phyloP scores from a whole-genome alignment of 1,284 basidiomycete genomes.

The Xerocomus minutiporus region DNA sequence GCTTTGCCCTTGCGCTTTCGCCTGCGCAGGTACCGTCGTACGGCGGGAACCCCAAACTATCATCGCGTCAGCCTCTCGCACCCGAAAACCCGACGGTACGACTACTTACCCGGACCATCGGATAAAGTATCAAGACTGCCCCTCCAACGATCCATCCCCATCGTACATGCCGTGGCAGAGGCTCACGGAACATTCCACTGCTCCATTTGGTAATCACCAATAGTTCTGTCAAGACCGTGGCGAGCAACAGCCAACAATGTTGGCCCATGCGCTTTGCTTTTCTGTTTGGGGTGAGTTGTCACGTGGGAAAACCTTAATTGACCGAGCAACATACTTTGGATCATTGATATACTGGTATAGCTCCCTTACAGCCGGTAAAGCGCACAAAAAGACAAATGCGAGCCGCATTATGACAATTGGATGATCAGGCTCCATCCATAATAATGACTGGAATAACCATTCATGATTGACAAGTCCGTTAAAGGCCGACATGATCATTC shows the following conservation, averaged over 20 bases:
- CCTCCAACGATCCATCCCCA: slow-evolving; percentile 60
- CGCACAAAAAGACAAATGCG: slow-evolving; percentile 74
- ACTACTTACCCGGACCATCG: slow-evolving; percentile 52
- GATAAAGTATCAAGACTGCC: slow-evolving; percentile 61
- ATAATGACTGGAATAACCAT: slow-evolving; percentile 46
- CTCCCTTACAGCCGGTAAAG: slow-evolving; percentile 75
- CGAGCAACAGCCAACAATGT: slow-evolving; percentile 78
- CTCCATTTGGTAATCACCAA: slow-evolving; percentile 76
- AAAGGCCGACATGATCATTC: slow-evolving; percentile 8
- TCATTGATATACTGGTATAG: slow-evolving; percentile 76
- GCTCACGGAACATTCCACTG: slow-evolving; percentile 60
- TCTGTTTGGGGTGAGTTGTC: slow-evolving; percentile 34
- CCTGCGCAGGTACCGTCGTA: slow-evolving; percentile 44
- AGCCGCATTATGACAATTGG: slow-evolving; percentile 73
- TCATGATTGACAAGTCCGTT: slow-evolving; percentile 10
- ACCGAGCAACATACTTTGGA: slow-evolving; percentile 51
- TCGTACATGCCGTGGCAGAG: slow-evolving; percentile 59
- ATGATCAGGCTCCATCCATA: slow-evolving; percentile 87
- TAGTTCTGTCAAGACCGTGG: slow-evolving; percentile 74
- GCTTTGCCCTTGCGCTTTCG: slow-evolving; percentile 34
- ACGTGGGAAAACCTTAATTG: neutral
- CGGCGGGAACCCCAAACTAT: slow-evolving; percentile 53
- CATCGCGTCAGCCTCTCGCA: slow-evolving; percentile 5
- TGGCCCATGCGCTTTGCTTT: slow-evolving; percentile 80
- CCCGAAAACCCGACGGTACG: neutral